These are phyloP conservation scores for Penicillium flavigenum DNA, from an alignment of 495 filamentous ascomycete genomes.

Conservation along the genomic window DNA sequence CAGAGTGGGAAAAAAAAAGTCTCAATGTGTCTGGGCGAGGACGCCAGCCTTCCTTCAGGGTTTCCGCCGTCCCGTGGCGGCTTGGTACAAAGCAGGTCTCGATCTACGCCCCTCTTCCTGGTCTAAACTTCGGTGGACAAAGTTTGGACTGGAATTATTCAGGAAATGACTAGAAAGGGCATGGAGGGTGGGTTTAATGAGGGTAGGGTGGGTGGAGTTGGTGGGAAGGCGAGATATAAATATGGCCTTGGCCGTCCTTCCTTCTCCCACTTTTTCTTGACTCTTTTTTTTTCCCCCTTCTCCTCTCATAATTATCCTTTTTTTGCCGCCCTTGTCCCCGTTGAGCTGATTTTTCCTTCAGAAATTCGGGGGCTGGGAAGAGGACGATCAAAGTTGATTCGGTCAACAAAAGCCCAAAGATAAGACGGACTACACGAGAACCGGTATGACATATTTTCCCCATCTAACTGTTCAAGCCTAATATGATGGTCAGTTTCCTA, in stretches of 20 bases:
- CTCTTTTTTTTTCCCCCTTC: slow-evolving; percentile 9
- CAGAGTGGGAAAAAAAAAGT: slow-evolving; percentile 37
- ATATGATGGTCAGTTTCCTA: background rate
- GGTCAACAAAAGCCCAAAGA: slow-evolving; percentile 14
- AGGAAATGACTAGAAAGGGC: slow-evolving; percentile 12
- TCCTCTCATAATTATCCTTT: slow-evolving; percentile 7
- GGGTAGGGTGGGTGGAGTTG: slow-evolving; percentile 14
- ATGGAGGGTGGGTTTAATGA: slow-evolving; percentile 7
- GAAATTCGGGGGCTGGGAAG: slow-evolving; percentile 43
- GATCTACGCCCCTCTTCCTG: slow-evolving; percentile 25
- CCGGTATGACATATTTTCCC: slow-evolving; percentile 19
- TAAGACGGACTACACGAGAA: slow-evolving; percentile 22
- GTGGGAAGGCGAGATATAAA: slow-evolving; percentile 26
- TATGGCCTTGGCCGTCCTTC: slow-evolving; percentile 17
- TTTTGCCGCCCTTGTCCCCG: slow-evolving; percentile 5
- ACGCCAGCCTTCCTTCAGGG: slow-evolving; percentile 38
- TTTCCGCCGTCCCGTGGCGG: slow-evolving; percentile 36
- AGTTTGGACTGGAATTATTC: slow-evolving; percentile 14
- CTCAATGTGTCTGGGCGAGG: slow-evolving; percentile 31
- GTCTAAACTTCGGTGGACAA: slow-evolving; percentile 19
- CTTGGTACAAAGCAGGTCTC: slow-evolving; percentile 27
- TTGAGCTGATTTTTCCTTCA: slow-evolving; percentile 7
- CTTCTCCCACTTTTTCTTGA: slow-evolving; percentile 9
- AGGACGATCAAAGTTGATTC: slow-evolving; percentile 24
- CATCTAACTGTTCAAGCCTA: slow-evolving; percentile 3